Evolutionary conservation across 768 basidiomycete species (phyloP).

Genomic region (Galerina marginata): DNA sequence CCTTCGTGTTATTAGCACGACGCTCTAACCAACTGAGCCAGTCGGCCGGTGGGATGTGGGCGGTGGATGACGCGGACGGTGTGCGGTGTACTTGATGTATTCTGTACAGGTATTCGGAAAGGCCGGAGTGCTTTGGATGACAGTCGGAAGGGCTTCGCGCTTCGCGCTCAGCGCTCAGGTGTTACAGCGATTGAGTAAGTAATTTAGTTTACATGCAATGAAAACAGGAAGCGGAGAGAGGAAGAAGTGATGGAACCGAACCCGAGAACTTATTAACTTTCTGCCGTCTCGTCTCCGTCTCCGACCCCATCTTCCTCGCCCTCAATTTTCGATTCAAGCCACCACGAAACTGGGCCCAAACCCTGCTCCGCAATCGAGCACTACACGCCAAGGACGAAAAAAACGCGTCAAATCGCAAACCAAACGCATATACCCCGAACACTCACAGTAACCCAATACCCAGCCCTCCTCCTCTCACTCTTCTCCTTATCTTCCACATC

Average conservation of each 20-base stretch:
- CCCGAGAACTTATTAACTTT: constrained; percentile 28
- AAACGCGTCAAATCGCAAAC: constrained; percentile 38
- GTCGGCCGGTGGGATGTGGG: too few relatives aligned
- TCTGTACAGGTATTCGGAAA: too few relatives aligned
- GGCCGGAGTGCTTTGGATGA: too few relatives aligned
- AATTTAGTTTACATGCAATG: too few relatives aligned
- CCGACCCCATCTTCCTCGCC: constrained; percentile 30
- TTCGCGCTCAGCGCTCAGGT: too few relatives aligned
- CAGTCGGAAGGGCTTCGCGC: too few relatives aligned
- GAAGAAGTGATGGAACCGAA: background rate
- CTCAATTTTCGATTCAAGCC: constrained; percentile 58
- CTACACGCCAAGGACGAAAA: constrained; percentile 37
- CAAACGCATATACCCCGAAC: background rate
- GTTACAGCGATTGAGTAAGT: too few relatives aligned
- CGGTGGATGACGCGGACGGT: too few relatives aligned
- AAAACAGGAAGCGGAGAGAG: too few relatives aligned
- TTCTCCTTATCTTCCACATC: constrained; percentile 44
- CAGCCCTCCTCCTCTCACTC: constrained; percentile 56
- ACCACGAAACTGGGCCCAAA: constrained; percentile 77
- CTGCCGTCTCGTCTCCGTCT: constrained; percentile 53
- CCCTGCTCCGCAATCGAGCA: constrained; percentile 87
- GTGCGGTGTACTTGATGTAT: too few relatives aligned
- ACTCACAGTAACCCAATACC: constrained; percentile 75
- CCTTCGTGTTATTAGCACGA: too few relatives aligned
- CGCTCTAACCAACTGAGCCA: too few relatives aligned